phyloP scores from a whole-genome alignment of 2,329 filamentous ascomycete species.

The Aspergillus spinulosporus region DNA sequence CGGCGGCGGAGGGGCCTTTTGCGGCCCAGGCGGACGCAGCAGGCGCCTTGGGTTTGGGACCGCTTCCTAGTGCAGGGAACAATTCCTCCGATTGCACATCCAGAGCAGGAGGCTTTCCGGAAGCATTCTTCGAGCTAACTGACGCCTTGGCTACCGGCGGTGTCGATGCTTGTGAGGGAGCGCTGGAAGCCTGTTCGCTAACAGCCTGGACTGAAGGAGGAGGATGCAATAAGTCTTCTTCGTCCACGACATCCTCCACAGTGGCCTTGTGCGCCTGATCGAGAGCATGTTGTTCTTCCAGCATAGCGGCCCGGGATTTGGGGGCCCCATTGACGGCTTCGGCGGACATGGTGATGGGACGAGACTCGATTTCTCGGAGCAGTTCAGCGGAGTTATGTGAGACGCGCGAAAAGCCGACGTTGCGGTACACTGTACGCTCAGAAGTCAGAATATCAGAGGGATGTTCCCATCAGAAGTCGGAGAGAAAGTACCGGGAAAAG shows the following conservation, averaged over 20 bases:
- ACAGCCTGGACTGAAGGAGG: slow-evolving; percentile 48
- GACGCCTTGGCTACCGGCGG: slow-evolving; percentile 35
- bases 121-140: slow-evolving; percentile 42
- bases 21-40: slow-evolving; percentile 75
- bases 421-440: neutral
- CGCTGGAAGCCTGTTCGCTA: slow-evolving; percentile 34
- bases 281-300: slow-evolving; percentile 55
- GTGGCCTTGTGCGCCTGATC: slow-evolving; percentile 62
- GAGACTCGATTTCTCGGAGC: neutral
- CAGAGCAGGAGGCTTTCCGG: slow-evolving; percentile 53
- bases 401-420: neutral
- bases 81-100: slow-evolving; percentile 87
- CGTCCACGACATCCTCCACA: slow-evolving; percentile 78
- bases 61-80: slow-evolving; percentile 85
- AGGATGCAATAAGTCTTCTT: slow-evolving; percentile 67
- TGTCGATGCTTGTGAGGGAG: slow-evolving; percentile 26
- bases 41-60: slow-evolving; percentile 62
- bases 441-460: neutral
- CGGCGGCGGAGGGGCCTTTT: slow-evolving; percentile 52
- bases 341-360: slow-evolving; percentile 33
- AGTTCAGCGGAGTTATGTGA: neutral
- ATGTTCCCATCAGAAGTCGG: neutral
- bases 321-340: slow-evolving; percentile 38
- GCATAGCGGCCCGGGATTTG: slow-evolving; percentile 54
- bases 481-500: slow-evolving; percentile 5